A percentile compares a stretch with the other conserved stretches of the same genome.
These are phyloP conservation scores for Bisporella sp. DNA, from an alignment of 2,329 filamentous ascomycete species.

Conservation along the genomic window DNA sequence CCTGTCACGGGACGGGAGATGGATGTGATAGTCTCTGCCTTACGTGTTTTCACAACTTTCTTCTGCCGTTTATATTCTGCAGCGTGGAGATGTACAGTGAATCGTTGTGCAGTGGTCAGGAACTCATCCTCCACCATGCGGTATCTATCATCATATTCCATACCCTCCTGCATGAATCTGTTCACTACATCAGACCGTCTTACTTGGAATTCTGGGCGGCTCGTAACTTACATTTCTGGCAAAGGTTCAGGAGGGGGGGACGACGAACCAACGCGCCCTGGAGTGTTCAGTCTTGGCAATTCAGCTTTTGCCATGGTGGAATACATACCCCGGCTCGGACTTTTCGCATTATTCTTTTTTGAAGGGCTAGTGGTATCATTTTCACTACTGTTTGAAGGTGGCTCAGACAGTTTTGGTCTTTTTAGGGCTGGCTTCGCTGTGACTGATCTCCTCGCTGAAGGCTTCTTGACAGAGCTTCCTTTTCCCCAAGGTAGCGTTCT, in stretches of 20 bases:
- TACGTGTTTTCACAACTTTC: constrained; percentile 44
- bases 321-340: no score
- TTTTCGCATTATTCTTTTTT: background rate
- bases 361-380: background rate
- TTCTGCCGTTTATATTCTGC: constrained; percentile 69
- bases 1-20: constrained; percentile 33
- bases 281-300: background rate
- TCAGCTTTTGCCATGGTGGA: background rate
- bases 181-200: background rate
- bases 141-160: constrained; percentile 63
- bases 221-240: constrained; percentile 34
- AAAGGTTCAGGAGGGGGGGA: constrained; percentile 45
- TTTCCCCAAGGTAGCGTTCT: constrained; percentile 22
- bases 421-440: constrained; percentile 6
- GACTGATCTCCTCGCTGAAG: constrained; percentile 2
- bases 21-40: constrained; percentile 37
- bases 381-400: constrained; percentile 4
- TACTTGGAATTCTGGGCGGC: background rate
- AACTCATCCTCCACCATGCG: constrained; percentile 85
- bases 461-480: constrained; percentile 5
- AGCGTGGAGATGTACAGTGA: constrained; percentile 70
- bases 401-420: constrained; percentile 7
- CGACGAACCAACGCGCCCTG: constrained; percentile 29
- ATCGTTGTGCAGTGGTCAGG: constrained; percentile 56
- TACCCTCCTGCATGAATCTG: constrained; percentile 52